Percentiles rank a stretch among this genome's conserved stretches.
Evolutionary conservation across 2,329 filamentous ascomycete genomes (phyloP).

Genomic region (Dendryphion nanum): DNA sequence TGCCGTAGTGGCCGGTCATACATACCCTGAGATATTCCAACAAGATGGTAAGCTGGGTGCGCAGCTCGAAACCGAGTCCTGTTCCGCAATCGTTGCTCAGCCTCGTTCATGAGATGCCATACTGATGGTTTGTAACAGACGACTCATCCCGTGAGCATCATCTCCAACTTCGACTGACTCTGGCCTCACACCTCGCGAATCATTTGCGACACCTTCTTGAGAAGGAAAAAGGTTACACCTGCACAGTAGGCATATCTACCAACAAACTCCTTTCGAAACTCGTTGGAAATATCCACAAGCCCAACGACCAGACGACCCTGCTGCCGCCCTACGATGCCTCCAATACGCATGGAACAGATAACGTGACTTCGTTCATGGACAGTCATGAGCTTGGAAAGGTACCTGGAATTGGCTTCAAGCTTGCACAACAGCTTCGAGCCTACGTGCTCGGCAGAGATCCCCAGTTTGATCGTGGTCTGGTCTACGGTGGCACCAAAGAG

Average conservation of each 20-base stretch:
- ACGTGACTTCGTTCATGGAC: constrained; percentile 71
- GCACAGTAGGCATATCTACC: constrained; percentile 82
- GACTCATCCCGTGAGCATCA: too few relatives aligned
- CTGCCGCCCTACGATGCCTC: constrained; percentile 59
- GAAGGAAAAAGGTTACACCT: constrained; percentile 76
- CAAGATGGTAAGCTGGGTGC: too few relatives aligned
- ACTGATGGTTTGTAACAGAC: too few relatives aligned
- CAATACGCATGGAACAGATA: constrained; percentile 28
- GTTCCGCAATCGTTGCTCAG: too few relatives aligned
- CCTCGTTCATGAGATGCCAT: too few relatives aligned
- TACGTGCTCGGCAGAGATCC: constrained; percentile 53
- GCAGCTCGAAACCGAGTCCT: constrained; percentile 5
- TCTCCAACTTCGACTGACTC: constrained; percentile 60
- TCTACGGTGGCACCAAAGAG: constrained; percentile 53
- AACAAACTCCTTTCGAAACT: constrained; percentile 86
- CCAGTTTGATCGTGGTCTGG: constrained; percentile 44
- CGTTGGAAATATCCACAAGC: constrained; percentile 80
- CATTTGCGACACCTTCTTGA: constrained; percentile 73
- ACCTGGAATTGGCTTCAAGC: constrained; percentile 81
- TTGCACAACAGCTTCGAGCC: constrained; percentile 65
- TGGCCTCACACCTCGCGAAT: constrained; percentile 79
- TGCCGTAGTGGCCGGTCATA: constrained; percentile 63
- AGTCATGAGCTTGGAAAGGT: constrained; percentile 73
- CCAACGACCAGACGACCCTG: constrained; percentile 81
- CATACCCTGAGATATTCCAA: constrained; percentile 54